Percentiles rank a stretch among this genome's conserved stretches.
These are phyloP conservation scores for Phytophthora ohioensis DNA, from an alignment of 352 stramenopile genomes.

Conservation along the genomic window DNA sequence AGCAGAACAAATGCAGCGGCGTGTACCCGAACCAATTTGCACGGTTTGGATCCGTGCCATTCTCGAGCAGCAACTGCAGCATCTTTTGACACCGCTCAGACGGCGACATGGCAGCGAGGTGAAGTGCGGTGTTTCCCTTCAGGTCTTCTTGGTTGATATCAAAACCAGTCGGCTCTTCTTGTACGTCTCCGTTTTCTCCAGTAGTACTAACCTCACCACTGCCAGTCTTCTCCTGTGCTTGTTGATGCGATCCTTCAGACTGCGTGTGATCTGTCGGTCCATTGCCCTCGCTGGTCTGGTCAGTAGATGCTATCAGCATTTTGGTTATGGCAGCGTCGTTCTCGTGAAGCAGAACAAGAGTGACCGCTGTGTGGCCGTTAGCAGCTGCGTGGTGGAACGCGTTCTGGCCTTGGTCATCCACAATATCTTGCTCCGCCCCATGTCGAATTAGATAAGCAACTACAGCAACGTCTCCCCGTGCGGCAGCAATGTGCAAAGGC, in stretches of 20 bases:
- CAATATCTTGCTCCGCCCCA: constrained; percentile 71
- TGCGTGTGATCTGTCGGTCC: constrained; percentile 2
- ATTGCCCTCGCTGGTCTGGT: constrained; percentile 25
- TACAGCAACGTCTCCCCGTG: constrained; percentile 75
- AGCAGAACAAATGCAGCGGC: constrained; percentile 85
- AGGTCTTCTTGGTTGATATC: constrained; percentile 86
- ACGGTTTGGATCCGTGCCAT: constrained; percentile 77
- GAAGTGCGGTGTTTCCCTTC: constrained; percentile 86
- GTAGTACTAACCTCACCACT: background rate
- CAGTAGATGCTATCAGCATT: constrained; percentile 7
- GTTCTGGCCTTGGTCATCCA: constrained; percentile 87
- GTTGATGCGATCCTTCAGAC: constrained; percentile 20
- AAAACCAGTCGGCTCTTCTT: constrained; percentile 46
- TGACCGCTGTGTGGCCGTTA: constrained; percentile 80
- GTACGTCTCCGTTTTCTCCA: constrained; percentile 2
- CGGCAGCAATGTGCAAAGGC: constrained; percentile 76
- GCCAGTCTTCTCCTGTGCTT: constrained; percentile 13
- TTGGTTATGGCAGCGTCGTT: constrained; percentile 48
- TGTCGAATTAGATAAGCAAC: constrained; percentile 79
- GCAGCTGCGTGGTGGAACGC: constrained; percentile 84
- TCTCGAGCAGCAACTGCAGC: constrained; percentile 83
- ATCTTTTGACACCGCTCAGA: constrained; percentile 85
- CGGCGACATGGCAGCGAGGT: constrained; percentile 86
- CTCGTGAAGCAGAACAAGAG: constrained; percentile 76
- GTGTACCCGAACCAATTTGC: constrained; percentile 91